Evolutionary conservation across 1,139 yeast species (phyloP).

Genomic region (Sporopachydermia cereana): DNA sequence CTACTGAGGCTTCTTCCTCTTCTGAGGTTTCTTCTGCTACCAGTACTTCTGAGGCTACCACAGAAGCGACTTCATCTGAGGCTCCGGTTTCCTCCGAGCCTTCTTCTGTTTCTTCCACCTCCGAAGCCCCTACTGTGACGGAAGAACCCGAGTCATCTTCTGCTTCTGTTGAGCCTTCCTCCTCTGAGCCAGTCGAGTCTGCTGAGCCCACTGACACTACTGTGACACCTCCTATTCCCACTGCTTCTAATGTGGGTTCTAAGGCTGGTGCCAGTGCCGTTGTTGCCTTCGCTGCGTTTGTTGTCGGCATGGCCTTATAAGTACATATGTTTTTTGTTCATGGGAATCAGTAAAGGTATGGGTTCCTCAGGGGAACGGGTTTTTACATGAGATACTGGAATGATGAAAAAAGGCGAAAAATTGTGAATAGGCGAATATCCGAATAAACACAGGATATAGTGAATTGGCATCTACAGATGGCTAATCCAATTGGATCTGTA

Average conservation of each 20-base stretch:
- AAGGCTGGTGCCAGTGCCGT: conserved; percentile 1
- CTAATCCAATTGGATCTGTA: no score
- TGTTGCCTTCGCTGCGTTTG: conserved; percentile 1
- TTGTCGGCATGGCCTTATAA: conserved; percentile 3
- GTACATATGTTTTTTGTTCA: neutral
- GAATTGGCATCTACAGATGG: no score
- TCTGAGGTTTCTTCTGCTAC: conserved; percentile 21
- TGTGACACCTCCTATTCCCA: conserved; percentile 1
- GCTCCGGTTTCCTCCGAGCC: neutral
- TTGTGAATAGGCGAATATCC: no score
- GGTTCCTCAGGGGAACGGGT: no score
- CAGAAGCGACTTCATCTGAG: conserved; percentile 14
- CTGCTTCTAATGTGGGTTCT: conserved; percentile 2
- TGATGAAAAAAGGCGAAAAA: no score
- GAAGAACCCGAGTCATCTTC: neutral
- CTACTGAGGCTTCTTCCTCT: conserved; percentile 23
- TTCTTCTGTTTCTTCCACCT: conserved; percentile 5
- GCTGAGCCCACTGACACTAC: neutral
- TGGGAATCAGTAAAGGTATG: no score
- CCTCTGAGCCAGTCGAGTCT: neutral
- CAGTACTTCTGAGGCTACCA: conserved; percentile 19
- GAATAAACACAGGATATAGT: no score
- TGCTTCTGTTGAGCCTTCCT: neutral
- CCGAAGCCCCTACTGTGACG: neutral
- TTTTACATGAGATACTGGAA: no score